phyloP scores from a whole-genome alignment of 225 moss, liverwort and hornwort species.

The Pleurozium schreberi region DNA sequence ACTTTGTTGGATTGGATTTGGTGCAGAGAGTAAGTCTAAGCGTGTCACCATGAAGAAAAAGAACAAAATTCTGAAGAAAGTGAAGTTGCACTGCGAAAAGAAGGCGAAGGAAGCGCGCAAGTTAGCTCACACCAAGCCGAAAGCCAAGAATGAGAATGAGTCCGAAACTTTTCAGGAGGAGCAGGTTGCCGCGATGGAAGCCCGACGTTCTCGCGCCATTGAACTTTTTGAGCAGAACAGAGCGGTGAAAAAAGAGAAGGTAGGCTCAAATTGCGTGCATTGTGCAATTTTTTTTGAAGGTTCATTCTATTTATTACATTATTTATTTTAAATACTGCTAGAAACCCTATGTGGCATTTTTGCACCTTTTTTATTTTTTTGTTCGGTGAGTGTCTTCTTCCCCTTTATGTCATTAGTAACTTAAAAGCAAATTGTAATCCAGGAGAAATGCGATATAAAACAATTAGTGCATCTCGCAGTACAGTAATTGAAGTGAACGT shows the following conservation, averaged over 20 bases:
- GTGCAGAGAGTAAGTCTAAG: conserved; percentile 89
- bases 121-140: conserved; percentile 39
- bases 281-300: neutral
- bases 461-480: neutral
- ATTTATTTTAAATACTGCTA: neutral
- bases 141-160: conserved; percentile 37
- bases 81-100: conserved; percentile 94
- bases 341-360: neutral
- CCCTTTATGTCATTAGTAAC: neutral
- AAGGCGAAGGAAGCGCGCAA: conserved; percentile 95
- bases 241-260: conserved; percentile 63
- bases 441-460: neutral
- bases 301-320: neutral
- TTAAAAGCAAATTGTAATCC: too few relatives aligned
- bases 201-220: conserved; percentile 60
- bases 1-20: neutral
- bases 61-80: conserved; percentile 89
- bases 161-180: conserved; percentile 58
- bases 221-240: conserved; percentile 65
- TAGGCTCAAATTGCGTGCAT: neutral
- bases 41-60: conserved; percentile 81
- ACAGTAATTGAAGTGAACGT: neutral
- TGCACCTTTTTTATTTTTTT: neutral
- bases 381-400: neutral
- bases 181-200: conserved; percentile 75